These are phyloP conservation scores for Mortierella sp. DNA, from an alignment of 371 early-diverging fungal species.

Conservation along the genomic window DNA sequence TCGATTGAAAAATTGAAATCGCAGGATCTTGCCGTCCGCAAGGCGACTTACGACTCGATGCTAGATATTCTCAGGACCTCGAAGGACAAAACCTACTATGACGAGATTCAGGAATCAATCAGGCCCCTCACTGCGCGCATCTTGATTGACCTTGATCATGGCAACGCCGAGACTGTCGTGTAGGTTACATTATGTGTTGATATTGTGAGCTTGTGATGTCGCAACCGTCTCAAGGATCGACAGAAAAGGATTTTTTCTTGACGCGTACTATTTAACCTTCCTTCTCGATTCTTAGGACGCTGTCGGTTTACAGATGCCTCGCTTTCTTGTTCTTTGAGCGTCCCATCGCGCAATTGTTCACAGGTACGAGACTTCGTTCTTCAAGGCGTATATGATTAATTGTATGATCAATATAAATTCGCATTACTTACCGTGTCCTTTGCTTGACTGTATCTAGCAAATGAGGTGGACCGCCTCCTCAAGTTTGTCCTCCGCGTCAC, in stretches of 20 bases:
- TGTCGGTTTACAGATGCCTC: background rate
- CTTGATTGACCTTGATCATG: slow-evolving; percentile 24
- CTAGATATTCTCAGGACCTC: slow-evolving; percentile 27
- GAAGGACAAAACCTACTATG: slow-evolving; percentile 17
- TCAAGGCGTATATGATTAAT: background rate
- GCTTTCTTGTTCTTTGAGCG: slow-evolving; percentile 3
- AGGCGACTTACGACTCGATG: slow-evolving; percentile 13
- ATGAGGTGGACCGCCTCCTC: background rate
- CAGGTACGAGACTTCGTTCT: background rate
- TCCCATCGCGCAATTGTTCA: background rate
- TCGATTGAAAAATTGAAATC: slow-evolving; percentile 20
- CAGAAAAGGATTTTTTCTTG: too few relatives aligned
- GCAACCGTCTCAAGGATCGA: too few relatives aligned
- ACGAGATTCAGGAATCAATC: slow-evolving; percentile 25
- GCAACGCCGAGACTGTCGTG: slow-evolving; percentile 14
- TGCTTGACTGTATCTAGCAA: background rate
- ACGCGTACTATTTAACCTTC: background rate
- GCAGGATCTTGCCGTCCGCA: slow-evolving; percentile 15
- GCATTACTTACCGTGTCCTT: background rate
- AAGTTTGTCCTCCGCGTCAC: background rate
- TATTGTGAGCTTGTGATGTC: too few relatives aligned
- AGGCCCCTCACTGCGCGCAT: slow-evolving; percentile 20
- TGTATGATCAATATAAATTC: too few relatives aligned
- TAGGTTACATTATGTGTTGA: background rate
- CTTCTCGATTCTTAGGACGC: background rate